A percentile compares a stretch with the other conserved stretches of the same genome.
Evolutionary conservation across 768 basidiomycete genomes (phyloP).

Genomic region (Royoungia palumana): DNA sequence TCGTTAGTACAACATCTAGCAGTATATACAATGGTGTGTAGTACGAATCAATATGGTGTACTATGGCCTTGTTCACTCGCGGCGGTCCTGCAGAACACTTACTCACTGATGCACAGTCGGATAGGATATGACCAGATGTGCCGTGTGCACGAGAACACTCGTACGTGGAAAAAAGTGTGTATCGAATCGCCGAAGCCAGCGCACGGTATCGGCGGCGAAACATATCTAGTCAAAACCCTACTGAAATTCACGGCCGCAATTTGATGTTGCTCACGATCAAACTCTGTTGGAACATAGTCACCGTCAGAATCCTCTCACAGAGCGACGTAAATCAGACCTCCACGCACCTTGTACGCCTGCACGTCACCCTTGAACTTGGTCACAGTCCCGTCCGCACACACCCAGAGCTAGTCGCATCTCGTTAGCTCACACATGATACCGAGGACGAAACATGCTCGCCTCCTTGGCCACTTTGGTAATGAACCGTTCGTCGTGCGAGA

Average conservation of each 20-base stretch:
- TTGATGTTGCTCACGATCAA: conserved; percentile 75
- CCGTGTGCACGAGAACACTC: no score
- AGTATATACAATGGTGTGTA: no score
- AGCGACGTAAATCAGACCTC: background rate
- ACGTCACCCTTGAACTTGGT: conserved; percentile 88
- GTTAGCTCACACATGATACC: background rate
- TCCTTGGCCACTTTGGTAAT: conserved; percentile 87
- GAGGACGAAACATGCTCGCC: conserved; percentile 35
- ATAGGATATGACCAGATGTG: no score
- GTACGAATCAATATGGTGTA: no score
- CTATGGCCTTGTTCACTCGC: no score
- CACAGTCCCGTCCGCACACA: conserved; percentile 82
- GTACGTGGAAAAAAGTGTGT: no score
- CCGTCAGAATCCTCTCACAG: background rate
- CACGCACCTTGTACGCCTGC: conserved; percentile 78
- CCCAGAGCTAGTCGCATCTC: conserved; percentile 67
- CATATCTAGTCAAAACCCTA: background rate
- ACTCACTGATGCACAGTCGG: no score
- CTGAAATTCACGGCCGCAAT: conserved; percentile 43
- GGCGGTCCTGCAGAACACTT: no score
- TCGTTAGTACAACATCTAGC: no score
- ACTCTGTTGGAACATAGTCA: conserved; percentile 40
- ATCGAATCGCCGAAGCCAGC: no score
- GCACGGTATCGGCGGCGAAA: no score
- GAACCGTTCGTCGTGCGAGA: conserved; percentile 94